Evolutionary conservation across 2,329 filamentous ascomycete genomes (phyloP), one percentile per base, ranked within the genome.

Genomic region (Aspergillus uvarum): DNA sequence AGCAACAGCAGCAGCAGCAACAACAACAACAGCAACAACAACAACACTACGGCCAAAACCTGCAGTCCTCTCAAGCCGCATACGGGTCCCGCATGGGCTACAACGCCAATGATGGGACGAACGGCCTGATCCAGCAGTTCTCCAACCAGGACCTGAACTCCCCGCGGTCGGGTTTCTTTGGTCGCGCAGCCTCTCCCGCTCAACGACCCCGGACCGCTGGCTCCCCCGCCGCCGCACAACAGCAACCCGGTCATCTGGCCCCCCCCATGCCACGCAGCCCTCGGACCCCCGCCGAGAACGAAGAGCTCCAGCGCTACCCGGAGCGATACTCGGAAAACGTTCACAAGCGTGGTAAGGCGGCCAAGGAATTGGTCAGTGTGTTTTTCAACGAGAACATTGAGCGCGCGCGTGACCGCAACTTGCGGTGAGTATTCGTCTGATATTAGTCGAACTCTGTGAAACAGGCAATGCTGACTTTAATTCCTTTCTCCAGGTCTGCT

Each of bases 301-400:
- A 88, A 68, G 89, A 92, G 56, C 92, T 96, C 65, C 84, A 90
- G 69, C 85, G 86, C 65, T 89, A 90, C 51, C 89, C 92, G 1
- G 92, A 96, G 73, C 87, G 92, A 68, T 96, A 94, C 78, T 91
- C 92, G 3, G 91, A 96, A 72, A 91, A 90, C 72, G 90, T 96
- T 44, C 87, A 89, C 59, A 92, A 95, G 72, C 81, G 86, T 70
- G 84, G 85, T 31, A 87, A 87, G 72, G 83, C 87, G 56, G 85
- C 86, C 51, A 87, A 87, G 70, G 83, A 87, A 67, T 76, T 88
- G 66, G 86, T 89, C 64, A 86, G 86, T 71, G 84, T 86, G 69
- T 98, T 98, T 82, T 99, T 98, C 86, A 96, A 96, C 79, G 94
- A 99, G 78, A 98, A 94, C 75, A 96, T 99, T 58, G 94, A 96